Base-by-base conservation (phyloP, 371 early-diverging fungal species). In the Mortierella sp. region DNA sequence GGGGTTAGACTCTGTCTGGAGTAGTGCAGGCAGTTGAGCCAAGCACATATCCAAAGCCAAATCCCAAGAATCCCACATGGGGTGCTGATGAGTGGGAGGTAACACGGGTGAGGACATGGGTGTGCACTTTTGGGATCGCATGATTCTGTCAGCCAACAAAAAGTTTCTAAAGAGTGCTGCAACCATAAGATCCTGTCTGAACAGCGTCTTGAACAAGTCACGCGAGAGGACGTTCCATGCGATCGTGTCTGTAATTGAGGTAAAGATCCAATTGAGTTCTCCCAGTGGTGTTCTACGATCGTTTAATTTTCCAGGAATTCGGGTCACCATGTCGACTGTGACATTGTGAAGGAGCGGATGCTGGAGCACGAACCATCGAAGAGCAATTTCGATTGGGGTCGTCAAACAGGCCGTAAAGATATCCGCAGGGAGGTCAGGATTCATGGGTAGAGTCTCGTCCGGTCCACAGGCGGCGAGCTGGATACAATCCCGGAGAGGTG, bases 201-300 rank as follows among this genome's bases (percentile, higher is more conserved):
- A 99, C 44, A 98, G 86, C 45, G 90, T 87, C 76, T 95, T 93
- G 83, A 99, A 99, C 30, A 95, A 70, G 60, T 95, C 96, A 14
- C 92, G 91, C 18, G 96, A 93, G 30, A 99, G 81, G 16, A 95
- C 93, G 70, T 90, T 94, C 99, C 99, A 99, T n/a, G 99, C 99
- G 60, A 99, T 99, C 7, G 98, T 98, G 82, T 99, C 99, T 0
- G 97, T 98, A 30, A 99, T 95, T 30, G 99, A 95, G 0, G 98
- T 98, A 74, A 99, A 97, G 16, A 99, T 97, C 99, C 99, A 99
- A 77, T 97, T 97, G 58, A 99, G 88, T 76, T 99, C 98, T 62
- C 99, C 99, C 11, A 97, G 82, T 0, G 98, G 97, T 1, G 98
- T 97, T 16, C 97, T 88, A 55, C 99, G 87, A 75, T 98, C 98